Conservation (phyloP, 176 grass and related monocot genomes). For the Raddia guianensis region DNA sequence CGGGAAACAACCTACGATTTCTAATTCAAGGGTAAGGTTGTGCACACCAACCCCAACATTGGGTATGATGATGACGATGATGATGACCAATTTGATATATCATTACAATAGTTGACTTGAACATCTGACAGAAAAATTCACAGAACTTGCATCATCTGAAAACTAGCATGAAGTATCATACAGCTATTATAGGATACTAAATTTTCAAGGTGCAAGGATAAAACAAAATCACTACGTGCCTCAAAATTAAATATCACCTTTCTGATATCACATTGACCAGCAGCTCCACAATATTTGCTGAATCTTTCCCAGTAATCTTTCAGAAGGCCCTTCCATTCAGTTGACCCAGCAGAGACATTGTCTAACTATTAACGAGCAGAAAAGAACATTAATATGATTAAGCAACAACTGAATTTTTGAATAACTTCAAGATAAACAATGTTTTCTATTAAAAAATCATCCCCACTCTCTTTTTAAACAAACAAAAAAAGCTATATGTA, state of each 20-base stretch:
- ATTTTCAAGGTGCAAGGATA: neutral
- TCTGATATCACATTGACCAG: slow-evolving; percentile 59
- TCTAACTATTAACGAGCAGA: slow-evolving; percentile 68
- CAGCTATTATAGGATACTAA: neutral
- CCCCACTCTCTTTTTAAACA: neutral
- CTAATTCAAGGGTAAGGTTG: no score
- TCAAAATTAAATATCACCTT: slow-evolving; percentile 56
- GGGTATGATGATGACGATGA: no score
- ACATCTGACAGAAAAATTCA: neutral
- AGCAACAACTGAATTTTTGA: slow-evolving; percentile 5
- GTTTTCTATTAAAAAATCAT: slow-evolving; percentile 12
- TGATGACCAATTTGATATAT: neutral
- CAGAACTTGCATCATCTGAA: neutral
- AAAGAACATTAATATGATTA: slow-evolving; percentile 31
- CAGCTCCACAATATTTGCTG: slow-evolving; percentile 76
- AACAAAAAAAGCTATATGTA: neutral
- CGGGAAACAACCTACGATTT: no score
- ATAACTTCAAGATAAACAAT: neutral
- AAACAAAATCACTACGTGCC: neutral
- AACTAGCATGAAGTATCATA: neutral
- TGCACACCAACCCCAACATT: no score
- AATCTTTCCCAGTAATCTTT: slow-evolving; percentile 89
- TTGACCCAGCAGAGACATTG: slow-evolving; percentile 89
- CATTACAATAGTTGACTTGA: slow-evolving; percentile 4
- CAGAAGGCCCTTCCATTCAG: slow-evolving; percentile 91